Evolutionary conservation across 1,284 basidiomycete genomes (phyloP).

Genomic region (Apiotrichum gamsii): DNA sequence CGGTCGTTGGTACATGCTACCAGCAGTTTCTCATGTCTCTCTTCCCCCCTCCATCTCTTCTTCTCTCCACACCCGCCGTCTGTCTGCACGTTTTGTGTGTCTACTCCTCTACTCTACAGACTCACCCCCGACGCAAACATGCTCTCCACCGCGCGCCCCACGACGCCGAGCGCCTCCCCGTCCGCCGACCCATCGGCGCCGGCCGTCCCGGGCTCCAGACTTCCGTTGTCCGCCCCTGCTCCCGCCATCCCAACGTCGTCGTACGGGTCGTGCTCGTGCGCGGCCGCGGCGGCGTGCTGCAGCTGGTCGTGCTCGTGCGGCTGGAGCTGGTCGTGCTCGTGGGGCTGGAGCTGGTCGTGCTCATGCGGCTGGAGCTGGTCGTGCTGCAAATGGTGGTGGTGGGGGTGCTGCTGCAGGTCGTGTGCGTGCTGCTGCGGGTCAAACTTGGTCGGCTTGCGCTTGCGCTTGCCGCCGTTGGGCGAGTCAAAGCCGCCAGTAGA

Average conservation of each 20-base stretch:
- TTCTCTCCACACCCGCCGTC: too few relatives aligned
- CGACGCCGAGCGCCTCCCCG: conserved; percentile 6
- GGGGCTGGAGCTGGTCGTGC: not conserved
- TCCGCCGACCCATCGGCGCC: not conserved
- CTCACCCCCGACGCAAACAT: conserved; percentile 9
- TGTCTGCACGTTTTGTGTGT: too few relatives aligned
- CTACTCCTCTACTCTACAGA: too few relatives aligned
- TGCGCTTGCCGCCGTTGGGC: conserved; percentile 5
- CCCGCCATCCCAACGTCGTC: not conserved
- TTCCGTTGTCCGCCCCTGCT: not conserved
- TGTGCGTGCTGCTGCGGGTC: not conserved
- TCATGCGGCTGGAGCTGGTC: not conserved
- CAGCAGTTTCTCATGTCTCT: too few relatives aligned
- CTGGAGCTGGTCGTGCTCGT: not conserved
- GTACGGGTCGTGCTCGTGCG: not conserved
- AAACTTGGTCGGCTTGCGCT: conserved; percentile 11
- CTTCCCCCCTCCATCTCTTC: too few relatives aligned
- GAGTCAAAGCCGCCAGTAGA: not conserved
- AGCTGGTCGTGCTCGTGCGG: not conserved
- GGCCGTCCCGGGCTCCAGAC: too few relatives aligned
- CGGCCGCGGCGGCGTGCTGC: not conserved
- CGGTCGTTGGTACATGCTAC: too few relatives aligned
- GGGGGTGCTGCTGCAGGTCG: not conserved
- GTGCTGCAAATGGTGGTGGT: too few relatives aligned
- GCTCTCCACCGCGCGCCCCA: conserved; percentile 15